Evolutionary conservation across 768 basidiomycete species (phyloP).

Genomic region (Lactarius tabidus): DNA sequence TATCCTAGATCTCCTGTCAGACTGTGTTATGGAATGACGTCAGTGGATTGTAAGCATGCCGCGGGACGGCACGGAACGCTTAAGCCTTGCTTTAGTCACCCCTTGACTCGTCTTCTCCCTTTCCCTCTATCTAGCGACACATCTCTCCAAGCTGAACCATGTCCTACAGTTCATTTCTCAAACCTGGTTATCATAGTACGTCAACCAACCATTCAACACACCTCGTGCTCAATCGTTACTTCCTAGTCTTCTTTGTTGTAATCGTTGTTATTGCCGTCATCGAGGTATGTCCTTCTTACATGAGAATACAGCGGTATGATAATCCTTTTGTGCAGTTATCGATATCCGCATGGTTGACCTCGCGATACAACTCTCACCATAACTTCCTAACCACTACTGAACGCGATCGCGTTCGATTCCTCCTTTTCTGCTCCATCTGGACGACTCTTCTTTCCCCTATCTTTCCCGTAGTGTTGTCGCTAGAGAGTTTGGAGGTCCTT

Average conservation of each 20-base stretch:
- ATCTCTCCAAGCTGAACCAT: conserved; percentile 3
- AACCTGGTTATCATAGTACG: conserved; percentile 22
- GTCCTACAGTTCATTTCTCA: conserved; percentile 5
- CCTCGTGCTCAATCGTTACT: neutral
- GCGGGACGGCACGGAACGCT: neutral
- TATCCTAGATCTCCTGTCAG: neutral
- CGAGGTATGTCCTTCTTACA: conserved; percentile 11
- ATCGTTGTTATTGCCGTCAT: conserved; percentile 23
- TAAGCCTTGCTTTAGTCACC: neutral
- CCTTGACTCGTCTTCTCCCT: neutral
- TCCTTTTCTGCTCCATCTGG: conserved; percentile 28
- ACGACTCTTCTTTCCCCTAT: conserved; percentile 22
- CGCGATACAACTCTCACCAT: conserved; percentile 54
- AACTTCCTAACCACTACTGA: conserved; percentile 47
- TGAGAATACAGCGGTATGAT: neutral
- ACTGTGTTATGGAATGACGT: neutral
- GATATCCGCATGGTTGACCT: conserved; percentile 68
- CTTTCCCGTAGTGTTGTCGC: conserved; percentile 13
- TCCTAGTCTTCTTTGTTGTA: conserved; percentile 15
- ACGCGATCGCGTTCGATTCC: conserved; percentile 43
- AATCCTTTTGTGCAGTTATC: conserved; percentile 44
- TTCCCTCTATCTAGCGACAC: neutral
- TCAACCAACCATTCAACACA: neutral
- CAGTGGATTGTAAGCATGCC: neutral
- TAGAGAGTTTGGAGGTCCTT: neutral